Conservation (phyloP, 805 yeast genomes). For the Barnettozyma sp. region DNA sequence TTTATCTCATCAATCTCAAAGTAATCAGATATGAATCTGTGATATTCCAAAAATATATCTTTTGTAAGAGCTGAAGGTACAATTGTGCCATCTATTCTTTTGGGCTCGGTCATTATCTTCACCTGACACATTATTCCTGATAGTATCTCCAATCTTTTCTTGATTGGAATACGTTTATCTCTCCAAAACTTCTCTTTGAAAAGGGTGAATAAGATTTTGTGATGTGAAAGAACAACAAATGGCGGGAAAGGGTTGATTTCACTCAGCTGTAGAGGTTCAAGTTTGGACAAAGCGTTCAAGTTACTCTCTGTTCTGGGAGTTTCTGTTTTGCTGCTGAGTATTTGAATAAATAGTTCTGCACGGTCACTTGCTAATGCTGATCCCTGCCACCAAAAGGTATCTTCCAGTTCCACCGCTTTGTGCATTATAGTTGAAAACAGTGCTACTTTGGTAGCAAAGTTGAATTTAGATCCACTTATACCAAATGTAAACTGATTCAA, state of each 20-base stretch:
- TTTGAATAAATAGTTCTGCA: neutral
- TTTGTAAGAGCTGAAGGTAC: neutral
- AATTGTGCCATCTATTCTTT: neutral
- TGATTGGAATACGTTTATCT: neutral
- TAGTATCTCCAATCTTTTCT: neutral
- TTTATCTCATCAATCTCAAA: neutral
- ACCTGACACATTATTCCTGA: conserved; percentile 7
- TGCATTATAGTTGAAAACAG: neutral
- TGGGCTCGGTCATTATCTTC: neutral
- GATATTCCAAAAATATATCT: neutral
- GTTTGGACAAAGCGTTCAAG: conserved; percentile 1
- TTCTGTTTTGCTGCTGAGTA: neutral
- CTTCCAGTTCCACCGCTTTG: neutral
- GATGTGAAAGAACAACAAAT: neutral
- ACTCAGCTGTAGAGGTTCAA: conserved; percentile 4
- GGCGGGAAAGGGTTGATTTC: conserved; percentile 5
- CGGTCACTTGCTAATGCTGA: neutral
- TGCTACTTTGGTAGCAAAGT: neutral
- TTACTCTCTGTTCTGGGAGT: neutral
- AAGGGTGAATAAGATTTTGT: neutral
- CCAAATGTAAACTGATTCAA: conserved; percentile 1
- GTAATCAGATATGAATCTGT: conserved; percentile 7
- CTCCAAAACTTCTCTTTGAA: conserved; percentile 6
- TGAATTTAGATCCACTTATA: neutral
- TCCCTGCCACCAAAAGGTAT: neutral